Evolutionary conservation across 164 flowering plant genomes (phyloP).

Genomic region (Hamamelis virginiana): DNA sequence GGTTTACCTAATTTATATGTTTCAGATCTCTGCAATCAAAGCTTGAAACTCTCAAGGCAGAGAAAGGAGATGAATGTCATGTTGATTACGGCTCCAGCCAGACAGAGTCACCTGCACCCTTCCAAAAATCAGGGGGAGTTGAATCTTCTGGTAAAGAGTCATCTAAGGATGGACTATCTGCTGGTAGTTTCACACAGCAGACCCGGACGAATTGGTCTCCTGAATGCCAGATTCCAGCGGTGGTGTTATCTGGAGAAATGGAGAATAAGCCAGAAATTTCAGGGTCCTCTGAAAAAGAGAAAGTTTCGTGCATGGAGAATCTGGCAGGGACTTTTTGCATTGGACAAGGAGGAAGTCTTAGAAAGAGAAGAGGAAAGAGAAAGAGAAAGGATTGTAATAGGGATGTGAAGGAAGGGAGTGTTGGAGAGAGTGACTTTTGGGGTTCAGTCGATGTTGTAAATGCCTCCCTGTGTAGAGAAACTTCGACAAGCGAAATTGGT

Average conservation of each 20-base stretch:
- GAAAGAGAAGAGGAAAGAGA: conserved; percentile 72
- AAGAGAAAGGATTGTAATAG: conserved; percentile 58
- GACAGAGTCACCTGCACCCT: conserved; percentile 44
- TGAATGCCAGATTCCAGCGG: conserved; percentile 31
- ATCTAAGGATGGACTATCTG: conserved; percentile 52
- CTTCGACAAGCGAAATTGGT: conserved; percentile 25
- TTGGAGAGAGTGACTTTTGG: conserved; percentile 51
- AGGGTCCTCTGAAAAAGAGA: conserved; percentile 22
- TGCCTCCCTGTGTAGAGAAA: conserved; percentile 32
- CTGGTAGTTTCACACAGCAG: conserved; percentile 69
- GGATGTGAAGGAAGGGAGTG: conserved; percentile 49
- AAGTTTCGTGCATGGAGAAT: conserved; percentile 16
- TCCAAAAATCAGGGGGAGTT: conserved; percentile 31
- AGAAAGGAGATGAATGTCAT: conserved; percentile 23
- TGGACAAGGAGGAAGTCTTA: conserved; percentile 28
- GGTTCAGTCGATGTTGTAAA: conserved; percentile 29
- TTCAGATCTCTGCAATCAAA: conserved; percentile 72
- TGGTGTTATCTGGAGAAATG: conserved; percentile 18
- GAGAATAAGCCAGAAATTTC: conserved; percentile 27
- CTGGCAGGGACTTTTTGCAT: conserved; percentile 13
- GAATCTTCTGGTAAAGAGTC: conserved; percentile 42
- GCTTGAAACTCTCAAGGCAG: conserved; percentile 55
- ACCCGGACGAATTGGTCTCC: conserved; percentile 33
- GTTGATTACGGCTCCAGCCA: conserved; percentile 39
- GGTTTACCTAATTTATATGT: neutral